Base-by-base conservation (phyloP, 306 rosid genomes). In the Acacia crassicarpa region DNA sequence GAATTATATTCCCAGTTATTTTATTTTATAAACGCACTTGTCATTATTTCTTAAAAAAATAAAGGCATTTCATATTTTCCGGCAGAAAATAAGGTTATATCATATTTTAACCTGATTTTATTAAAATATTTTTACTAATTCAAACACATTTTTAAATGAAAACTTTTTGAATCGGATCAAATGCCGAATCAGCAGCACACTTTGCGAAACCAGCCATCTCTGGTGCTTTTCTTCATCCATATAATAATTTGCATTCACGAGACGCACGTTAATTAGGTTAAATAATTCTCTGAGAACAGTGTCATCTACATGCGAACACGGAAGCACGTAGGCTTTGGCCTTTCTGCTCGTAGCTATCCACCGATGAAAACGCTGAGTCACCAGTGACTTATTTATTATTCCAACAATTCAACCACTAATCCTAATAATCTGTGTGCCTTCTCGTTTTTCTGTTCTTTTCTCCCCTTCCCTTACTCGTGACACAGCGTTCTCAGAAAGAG, bases 281-380 rank as follows among this genome's bases (percentile, higher is more conserved):
- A 23, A 59, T 4, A 0, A 61, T 61, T 61, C 23, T 61, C 33
- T 23, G 15, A 58, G 15, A 58, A 23, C 5, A 4, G 25, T 1
- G 15, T 23, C 41, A 7, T 30, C 69, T 78, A 80, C 80, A 35
- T 38, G 86, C 82, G 78, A 32, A 74, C 79, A 35, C 85, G 85
- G 77, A 82, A 81, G 70, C 30, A 35, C 23, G 15, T 14, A 56
- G 74, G 13, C 74, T 78, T 48, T 66, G 5, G 9, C n/a, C 40
- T 58, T 8, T 58, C 5, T 58, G 32, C 20, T 4, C 5, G 49
- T 27, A 59, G 62, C 43, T 23, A 72, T 72, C 38, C 43, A 62
- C 25, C 16, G 27, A 41, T 69, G 83, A 53, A 53, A 77, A 19
- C 58, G 75, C 87, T 78, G 87, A 85, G 22, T 72, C 84, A 5